These are phyloP conservation scores for Euphrasia confusa DNA, from an alignment of 257 asterid genomes.

Conservation along the genomic window DNA sequence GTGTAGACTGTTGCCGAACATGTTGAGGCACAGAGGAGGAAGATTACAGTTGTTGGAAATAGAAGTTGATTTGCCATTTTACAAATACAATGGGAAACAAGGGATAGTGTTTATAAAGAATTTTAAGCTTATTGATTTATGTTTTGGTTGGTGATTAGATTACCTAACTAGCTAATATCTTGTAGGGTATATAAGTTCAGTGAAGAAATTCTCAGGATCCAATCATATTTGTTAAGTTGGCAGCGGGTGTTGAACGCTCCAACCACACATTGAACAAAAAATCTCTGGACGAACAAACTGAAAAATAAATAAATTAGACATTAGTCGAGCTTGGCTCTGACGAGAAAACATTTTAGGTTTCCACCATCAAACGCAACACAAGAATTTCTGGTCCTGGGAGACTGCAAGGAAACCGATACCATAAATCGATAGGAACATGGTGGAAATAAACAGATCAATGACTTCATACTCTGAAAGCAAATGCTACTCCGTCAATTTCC, in stretches of 20 bases:
- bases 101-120: constrained; percentile 12
- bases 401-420: neutral
- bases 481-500: constrained; percentile 2
- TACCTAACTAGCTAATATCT: constrained; percentile 33
- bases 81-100: neutral
- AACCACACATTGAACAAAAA: neutral
- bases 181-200: neutral
- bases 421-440: neutral
- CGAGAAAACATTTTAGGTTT: too few relatives aligned
- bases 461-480: constrained; percentile 5
- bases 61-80: constrained; percentile 41
- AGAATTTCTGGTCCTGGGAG: neutral
- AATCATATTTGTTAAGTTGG: constrained; percentile 23
- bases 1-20: constrained; percentile 45
- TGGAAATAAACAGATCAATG: neutral
- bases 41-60: constrained; percentile 21
- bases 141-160: constrained; percentile 34
- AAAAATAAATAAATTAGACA: too few relatives aligned
- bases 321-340: too few relatives aligned
- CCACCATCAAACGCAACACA: too few relatives aligned
- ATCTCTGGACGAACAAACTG: neutral
- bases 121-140: neutral
- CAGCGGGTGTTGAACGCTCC: constrained; percentile 47
- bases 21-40: constrained; percentile 26
- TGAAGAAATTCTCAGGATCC: neutral